Percentiles rank a stretch among this genome's conserved stretches.
Evolutionary conservation across 108 stramenopile species (phyloP).

Genomic region (Pelagomonas calceolata): DNA sequence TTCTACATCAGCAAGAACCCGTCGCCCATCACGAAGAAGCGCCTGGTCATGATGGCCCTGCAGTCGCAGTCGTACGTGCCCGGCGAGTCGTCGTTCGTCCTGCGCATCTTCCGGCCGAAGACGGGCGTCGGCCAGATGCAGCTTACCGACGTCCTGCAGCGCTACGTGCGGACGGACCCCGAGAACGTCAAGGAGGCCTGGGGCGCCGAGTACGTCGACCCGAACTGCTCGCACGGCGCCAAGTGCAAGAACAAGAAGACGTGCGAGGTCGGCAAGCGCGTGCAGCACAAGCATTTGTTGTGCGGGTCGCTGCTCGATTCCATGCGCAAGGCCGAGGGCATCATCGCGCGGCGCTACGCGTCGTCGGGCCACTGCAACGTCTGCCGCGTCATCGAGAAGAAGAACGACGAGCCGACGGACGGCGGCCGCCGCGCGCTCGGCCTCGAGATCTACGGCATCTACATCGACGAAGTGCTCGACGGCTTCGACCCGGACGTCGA

Average conservation of each 20-base stretch:
- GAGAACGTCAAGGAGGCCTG: neutral
- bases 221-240: neutral
- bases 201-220: neutral
- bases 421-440: neutral
- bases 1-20: conserved; percentile 36
- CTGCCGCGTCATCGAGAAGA: conserved; percentile 35
- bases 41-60: conserved; percentile 43
- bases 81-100: neutral
- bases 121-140: too few relatives aligned
- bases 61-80: conserved; percentile 34
- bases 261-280: neutral
- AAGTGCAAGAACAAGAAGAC: too few relatives aligned
- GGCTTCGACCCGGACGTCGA: neutral
- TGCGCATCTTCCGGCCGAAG: too few relatives aligned
- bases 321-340: neutral
- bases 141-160: too few relatives aligned
- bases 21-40: conserved; percentile 56
- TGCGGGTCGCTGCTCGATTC: neutral
- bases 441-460: neutral
- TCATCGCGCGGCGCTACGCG: neutral
- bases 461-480: conserved; percentile 37
- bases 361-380: neutral
- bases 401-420: neutral
- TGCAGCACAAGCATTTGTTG: neutral
- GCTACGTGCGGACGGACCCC: too few relatives aligned